Evolutionary conservation across 2,329 filamentous ascomycete species (phyloP).

Genomic region (Podosphaera xanthii): DNA sequence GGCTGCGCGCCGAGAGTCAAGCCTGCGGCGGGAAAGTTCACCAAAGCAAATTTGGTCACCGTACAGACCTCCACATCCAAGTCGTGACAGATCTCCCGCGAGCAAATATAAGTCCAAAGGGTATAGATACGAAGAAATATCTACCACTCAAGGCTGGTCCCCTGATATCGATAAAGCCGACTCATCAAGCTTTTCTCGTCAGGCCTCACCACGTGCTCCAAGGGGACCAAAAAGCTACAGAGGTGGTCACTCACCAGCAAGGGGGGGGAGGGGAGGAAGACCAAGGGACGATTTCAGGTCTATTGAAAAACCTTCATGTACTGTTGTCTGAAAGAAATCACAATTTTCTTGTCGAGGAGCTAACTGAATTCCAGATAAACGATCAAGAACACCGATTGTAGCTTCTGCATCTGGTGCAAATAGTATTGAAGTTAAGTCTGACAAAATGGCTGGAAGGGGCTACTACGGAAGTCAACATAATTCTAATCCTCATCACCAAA

Average conservation of each 20-base stretch:
- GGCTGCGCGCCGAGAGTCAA: conserved; percentile 7
- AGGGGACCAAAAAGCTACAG: conserved; percentile 8
- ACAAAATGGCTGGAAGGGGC: conserved; percentile 17
- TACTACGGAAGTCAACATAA: conserved; percentile 16
- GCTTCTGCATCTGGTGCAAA: conserved; percentile 17
- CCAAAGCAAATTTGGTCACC: conserved; percentile 9
- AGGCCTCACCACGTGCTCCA: conserved; percentile 12
- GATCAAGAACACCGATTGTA: conserved; percentile 7
- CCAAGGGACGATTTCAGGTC: conserved; percentile 12
- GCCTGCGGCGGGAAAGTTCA: conserved; percentile 5
- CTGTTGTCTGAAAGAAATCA: conserved; percentile 6
- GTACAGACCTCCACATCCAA: conserved; percentile 5
- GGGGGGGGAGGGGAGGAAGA: conserved; percentile 7
- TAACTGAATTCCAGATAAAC: conserved; percentile 16
- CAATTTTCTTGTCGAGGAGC: conserved; percentile 12
- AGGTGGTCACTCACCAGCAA: conserved; percentile 10
- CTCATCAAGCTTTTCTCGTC: conserved; percentile 10
- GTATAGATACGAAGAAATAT: conserved; percentile 8
- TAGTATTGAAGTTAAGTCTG: conserved; percentile 16
- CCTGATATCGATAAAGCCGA: conserved; percentile 14
- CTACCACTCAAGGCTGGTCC: conserved; percentile 7
- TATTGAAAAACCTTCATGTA: conserved; percentile 4
- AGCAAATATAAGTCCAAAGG: conserved; percentile 8
- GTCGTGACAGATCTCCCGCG: conserved; percentile 8
- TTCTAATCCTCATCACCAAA: conserved; percentile 18